Conservation (phyloP, 345 rosid genomes). For the Trapa bicornis region DNA sequence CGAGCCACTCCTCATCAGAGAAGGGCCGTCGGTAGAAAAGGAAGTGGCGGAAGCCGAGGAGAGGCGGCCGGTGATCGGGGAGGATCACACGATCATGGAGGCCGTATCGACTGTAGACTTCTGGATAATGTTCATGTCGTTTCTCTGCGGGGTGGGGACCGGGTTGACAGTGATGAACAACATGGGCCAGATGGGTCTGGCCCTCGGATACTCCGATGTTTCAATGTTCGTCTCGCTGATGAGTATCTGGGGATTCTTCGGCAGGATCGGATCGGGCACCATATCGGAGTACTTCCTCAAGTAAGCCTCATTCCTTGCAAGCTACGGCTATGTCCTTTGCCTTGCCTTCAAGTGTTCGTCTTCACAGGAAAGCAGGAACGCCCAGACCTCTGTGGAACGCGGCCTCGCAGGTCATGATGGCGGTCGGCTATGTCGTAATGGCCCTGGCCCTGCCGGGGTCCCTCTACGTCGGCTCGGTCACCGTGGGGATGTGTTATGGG, state of each 20-base stretch:
- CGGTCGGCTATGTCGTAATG: conserved; percentile 62
- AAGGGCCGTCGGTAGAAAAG: not conserved
- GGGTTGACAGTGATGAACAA: conserved; percentile 86
- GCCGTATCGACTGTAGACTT: conserved; percentile 58
- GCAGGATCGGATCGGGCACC: conserved; percentile 69
- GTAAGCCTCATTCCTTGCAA: conserved; percentile 22
- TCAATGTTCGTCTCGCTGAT: conserved; percentile 74
- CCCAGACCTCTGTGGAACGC: conserved; percentile 97
- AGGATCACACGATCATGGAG: conserved; percentile 72
- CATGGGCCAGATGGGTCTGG: conserved; percentile 83
- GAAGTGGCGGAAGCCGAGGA: not conserved
- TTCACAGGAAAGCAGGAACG: conserved; percentile 59
- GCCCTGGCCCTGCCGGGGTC: conserved; percentile 71
- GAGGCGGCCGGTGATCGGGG: conserved; percentile 24
- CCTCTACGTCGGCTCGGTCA: conserved; percentile 67
- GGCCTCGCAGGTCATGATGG: conserved; percentile 81
- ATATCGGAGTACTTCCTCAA: conserved; percentile 67
- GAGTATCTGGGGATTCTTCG: conserved; percentile 92
- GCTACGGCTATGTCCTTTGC: not conserved
- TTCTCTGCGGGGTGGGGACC: conserved; percentile 82
- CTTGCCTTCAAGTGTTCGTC: not conserved
- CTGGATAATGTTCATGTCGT: conserved; percentile 74
- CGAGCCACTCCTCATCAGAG: conserved; percentile 35
- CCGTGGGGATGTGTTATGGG: conserved; percentile 85
- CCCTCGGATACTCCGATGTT: conserved; percentile 79